phyloP scores from a whole-genome alignment of 805 yeast species.

The Candida parachauliodes region DNA sequence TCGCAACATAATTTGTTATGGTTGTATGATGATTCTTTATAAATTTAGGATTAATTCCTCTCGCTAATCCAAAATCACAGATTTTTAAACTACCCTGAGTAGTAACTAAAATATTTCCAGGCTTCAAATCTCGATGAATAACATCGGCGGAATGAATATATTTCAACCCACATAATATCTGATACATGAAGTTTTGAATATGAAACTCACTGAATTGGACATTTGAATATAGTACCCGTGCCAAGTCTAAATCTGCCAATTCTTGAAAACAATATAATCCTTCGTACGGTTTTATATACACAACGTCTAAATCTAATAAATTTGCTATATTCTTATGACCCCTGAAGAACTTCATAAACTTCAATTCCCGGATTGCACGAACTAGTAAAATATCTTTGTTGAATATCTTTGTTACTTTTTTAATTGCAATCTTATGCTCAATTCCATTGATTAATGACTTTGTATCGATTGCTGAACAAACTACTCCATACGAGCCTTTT shows the following conservation, averaged over 20 bases:
- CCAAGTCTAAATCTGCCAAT: slow-evolving; percentile 74
- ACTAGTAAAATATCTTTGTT: slow-evolving; percentile 62
- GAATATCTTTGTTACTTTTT: slow-evolving; percentile 73
- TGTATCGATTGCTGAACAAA: slow-evolving; percentile 68
- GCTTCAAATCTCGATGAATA: slow-evolving; percentile 88
- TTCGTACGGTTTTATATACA: slow-evolving; percentile 62
- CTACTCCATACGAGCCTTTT: slow-evolving; percentile 84
- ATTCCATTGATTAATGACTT: slow-evolving; percentile 21
- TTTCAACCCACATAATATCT: slow-evolving; percentile 79
- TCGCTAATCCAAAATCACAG: slow-evolving; percentile 91
- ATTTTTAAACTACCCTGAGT: slow-evolving; percentile 73
- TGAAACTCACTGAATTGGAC: slow-evolving; percentile 83
- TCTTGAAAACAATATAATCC: slow-evolving; percentile 92
- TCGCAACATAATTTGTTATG: slow-evolving; percentile 86
- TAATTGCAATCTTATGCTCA: slow-evolving; percentile 57
- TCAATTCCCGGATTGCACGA: slow-evolving; percentile 80
- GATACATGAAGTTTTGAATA: slow-evolving; percentile 71
- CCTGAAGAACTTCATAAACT: slow-evolving; percentile 73
- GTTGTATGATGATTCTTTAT: slow-evolving; percentile 34
- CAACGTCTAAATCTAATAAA: slow-evolving; percentile 70
- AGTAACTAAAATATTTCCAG: slow-evolving; percentile 81
- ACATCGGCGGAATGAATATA: slow-evolving; percentile 91
- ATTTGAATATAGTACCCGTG: slow-evolving; percentile 72
- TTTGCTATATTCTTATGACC: slow-evolving; percentile 84
- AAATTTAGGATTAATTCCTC: slow-evolving; percentile 53